Evolutionary conservation across 345 rosid genomes (phyloP).

Genomic region (Litchi chinensis): DNA sequence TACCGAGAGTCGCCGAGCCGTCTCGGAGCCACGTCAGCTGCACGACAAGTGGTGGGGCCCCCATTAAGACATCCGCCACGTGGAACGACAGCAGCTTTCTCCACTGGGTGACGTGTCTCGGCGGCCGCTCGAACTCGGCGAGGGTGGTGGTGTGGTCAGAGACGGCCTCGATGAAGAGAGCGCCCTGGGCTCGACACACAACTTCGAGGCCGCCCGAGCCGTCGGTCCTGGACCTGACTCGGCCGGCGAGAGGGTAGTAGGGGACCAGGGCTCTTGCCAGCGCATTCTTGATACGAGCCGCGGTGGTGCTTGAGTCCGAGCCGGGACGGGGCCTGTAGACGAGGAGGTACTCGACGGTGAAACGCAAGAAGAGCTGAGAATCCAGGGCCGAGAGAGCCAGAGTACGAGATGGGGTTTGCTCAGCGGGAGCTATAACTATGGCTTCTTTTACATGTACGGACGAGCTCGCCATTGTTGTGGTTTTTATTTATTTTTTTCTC

Average conservation of each 20-base stretch:
- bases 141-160: slow-evolving; percentile 37
- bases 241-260: slow-evolving; percentile 82
- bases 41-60: slow-evolving; percentile 69
- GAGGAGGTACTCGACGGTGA: slow-evolving; percentile 77
- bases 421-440: slow-evolving; percentile 54
- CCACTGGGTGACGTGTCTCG: slow-evolving; percentile 66
- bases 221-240: slow-evolving; percentile 55
- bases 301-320: slow-evolving; percentile 31
- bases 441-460: slow-evolving; percentile 58
- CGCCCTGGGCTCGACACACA: slow-evolving; percentile 71
- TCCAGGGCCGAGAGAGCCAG: slow-evolving; percentile 80
- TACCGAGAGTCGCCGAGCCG: slow-evolving; percentile 66
- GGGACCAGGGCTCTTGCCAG: slow-evolving; percentile 62
- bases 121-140: slow-evolving; percentile 58
- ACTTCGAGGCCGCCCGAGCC: slow-evolving; percentile 53
- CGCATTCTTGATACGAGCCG: slow-evolving; percentile 56
- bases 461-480: slow-evolving; percentile 41
- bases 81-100: slow-evolving; percentile 58
- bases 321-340: slow-evolving; percentile 47
- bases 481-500: neutral
- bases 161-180: slow-evolving; percentile 59
- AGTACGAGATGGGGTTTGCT: slow-evolving; percentile 60
- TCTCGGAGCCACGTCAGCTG: slow-evolving; percentile 91
- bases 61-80: slow-evolving; percentile 71
- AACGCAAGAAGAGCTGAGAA: slow-evolving; percentile 88